Evolutionary conservation across 768 basidiomycete species (phyloP), one percentile per base, ranked within the genome.

Genomic region (Naganishia friedmannii): DNA sequence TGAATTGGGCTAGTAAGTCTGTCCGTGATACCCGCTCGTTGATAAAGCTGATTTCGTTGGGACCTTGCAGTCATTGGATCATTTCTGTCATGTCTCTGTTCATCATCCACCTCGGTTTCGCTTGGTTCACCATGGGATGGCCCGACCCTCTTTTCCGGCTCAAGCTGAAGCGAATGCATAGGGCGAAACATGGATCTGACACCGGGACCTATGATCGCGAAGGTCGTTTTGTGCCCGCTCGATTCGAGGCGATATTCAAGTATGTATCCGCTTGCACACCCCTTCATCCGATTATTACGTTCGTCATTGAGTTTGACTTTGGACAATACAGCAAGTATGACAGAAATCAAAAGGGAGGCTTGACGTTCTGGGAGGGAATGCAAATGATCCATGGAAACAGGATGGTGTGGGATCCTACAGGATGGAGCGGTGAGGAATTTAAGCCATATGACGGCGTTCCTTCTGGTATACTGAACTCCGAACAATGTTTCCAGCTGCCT

Each of bases 211-310:
- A 83, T 69, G 82, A 83, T 67, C 79, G 78, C 65, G 82, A 83
- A 71, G 84, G 84, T 0, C 79, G 83, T 0, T 84, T 84, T 77
- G 66, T 82, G 48, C 79, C 83, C 13, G 79, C 81, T 70, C 80
- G 79, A 70, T 85, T 85, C 58, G 83, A 84, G 66, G 83, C 82
- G 72, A 83, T 84, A 69, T 85, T 84, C 77, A 70, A 42, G 60
- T 63, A 21, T 15, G 60, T 45, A 17, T n/a, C n/a, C n/a, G n/a
- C n/a, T n/a, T n/a, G n/a, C n/a, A n/a, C n/a, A n/a, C n/a, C n/a
- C n/a, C n/a, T n/a, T n/a, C n/a, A n/a, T n/a, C n/a, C n/a, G n/a
- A n/a, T n/a, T n/a, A n/a, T n/a, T n/a, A n/a, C n/a, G n/a, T n/a
- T n/a, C n/a, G n/a, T n/a, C n/a, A n/a, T n/a, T n/a, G n/a, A n/a